These are phyloP conservation scores for Aspergillus incahuasiensis DNA, from an alignment of 495 filamentous ascomycete genomes.

Conservation along the genomic window DNA sequence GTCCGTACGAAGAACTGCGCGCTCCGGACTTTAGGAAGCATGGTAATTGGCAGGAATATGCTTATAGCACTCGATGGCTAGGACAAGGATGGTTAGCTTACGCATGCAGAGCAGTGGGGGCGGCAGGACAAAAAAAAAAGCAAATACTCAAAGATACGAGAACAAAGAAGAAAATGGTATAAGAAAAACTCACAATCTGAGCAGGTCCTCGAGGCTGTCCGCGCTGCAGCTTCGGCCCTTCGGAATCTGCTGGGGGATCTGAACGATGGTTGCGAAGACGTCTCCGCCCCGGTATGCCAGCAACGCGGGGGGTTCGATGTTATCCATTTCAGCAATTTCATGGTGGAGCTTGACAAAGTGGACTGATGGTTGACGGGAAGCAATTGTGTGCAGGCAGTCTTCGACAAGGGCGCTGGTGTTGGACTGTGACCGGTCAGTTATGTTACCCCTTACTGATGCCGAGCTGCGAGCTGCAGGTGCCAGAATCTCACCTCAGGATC, in stretches of 20 bases:
- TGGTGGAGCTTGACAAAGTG: conserved; percentile 91
- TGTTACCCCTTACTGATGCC: not conserved
- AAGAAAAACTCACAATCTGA: conserved; percentile 49
- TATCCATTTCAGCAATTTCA: conserved; percentile 91
- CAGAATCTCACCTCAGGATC: conserved; percentile 68
- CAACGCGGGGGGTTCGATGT: conserved; percentile 81
- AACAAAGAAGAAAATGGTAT: not conserved
- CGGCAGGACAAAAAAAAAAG: not conserved
- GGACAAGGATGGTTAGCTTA: not conserved
- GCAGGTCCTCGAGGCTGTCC: conserved; percentile 54
- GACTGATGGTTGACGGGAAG: conserved; percentile 60
- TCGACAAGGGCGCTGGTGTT: conserved; percentile 71
- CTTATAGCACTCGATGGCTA: conserved; percentile 4
- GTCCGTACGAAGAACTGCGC: not conserved
- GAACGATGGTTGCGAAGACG: conserved; percentile 83
- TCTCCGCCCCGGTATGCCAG: conserved; percentile 86
- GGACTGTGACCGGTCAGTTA: conserved; percentile 51
- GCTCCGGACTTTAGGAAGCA: not conserved
- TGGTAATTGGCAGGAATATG: not conserved
- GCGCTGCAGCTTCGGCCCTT: conserved; percentile 55
- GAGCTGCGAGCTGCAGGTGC: not conserved
- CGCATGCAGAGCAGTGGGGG: not conserved
- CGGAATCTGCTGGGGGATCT: conserved; percentile 81
- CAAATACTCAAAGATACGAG: not conserved
- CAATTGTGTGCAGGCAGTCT: conserved; percentile 67